Base-by-base conservation (phyloP, 1,284 basidiomycete species). In the Ceratobasidium theobromae region DNA sequence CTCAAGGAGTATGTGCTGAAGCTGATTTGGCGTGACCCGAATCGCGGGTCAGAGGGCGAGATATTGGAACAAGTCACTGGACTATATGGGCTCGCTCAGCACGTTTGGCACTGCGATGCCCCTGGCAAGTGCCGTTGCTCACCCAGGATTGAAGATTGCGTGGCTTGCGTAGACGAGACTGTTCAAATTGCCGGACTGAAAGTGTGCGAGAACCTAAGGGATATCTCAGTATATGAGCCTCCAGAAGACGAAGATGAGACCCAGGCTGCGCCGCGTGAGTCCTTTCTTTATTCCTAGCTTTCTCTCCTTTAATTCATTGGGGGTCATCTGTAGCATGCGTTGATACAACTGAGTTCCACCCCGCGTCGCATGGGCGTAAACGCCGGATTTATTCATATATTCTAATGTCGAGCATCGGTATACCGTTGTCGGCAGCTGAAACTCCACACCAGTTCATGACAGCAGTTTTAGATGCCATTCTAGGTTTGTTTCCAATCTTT, bases 21-120 rank as follows among this genome's bases (percentile, higher is more conserved):
- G 33, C 21, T 52, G 18, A 62, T 62, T 21, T 62, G 58, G 46
- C 58, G 58, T 1, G 58, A 62, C 23, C 33, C 58, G 6, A 27
- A 40, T 6, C 30, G 23, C 27, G 12, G 21, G 32, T 12, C 30
- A 25, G 58, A 62, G 30, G 58, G 58, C 4, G 35, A 62, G 1
- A 48, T 62, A 23, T 6, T 62, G 23, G 23, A 62, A 35, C 32
- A 4, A 1, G 6, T 62, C 2, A n/a, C 16, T 3, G 58, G 58
- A 11, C 28, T 51, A 8, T 62, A 16, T 52, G 58, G 46, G 3
- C 18, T 52, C 2, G 35, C 30, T 1, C 58, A 62, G 33, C 23
- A 62, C 21, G n/a, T n/a, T n/a, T 51, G 58, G 46, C 58, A 62
- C 18, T 38, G 32, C 33, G 58, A 62, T 14, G 33, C 43, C 9